A percentile compares a stretch with the other conserved stretches of the same genome.
Evolutionary conservation across 192 early-diverging fungal genomes (phyloP).

Genomic region (Coemansia sp.): DNA sequence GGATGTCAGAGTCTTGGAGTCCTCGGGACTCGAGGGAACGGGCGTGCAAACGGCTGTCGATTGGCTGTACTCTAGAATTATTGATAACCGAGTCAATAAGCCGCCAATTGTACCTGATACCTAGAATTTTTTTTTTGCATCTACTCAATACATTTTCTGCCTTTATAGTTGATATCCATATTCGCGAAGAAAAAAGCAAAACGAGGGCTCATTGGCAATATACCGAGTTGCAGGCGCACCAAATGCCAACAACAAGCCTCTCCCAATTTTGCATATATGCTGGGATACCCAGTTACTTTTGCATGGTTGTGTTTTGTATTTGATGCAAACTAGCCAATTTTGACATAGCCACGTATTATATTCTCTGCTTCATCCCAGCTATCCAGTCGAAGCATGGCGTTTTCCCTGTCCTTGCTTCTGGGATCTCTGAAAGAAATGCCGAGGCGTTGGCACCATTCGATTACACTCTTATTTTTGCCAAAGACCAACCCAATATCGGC

Average conservation of each 20-base stretch:
- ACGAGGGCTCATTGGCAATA: no score
- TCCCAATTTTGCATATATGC: no score
- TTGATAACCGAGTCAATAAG: constrained; percentile 78
- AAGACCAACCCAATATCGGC: constrained; percentile 45
- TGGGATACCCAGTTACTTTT: no score
- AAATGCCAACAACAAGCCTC: no score
- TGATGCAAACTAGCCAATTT: no score
- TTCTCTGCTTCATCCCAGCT: constrained; percentile 6
- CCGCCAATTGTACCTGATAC: constrained; percentile 64
- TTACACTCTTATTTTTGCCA: constrained; percentile 24
- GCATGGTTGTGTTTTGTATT: no score
- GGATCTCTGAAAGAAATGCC: constrained; percentile 21
- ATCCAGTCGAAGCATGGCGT: not conserved
- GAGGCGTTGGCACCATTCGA: constrained; percentile 36
- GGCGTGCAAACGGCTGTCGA: constrained; percentile 89
- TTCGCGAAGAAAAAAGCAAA: no score
- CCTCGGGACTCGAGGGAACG: constrained; percentile 55
- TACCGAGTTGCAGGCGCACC: no score
- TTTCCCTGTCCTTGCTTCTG: not conserved
- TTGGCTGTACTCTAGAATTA: constrained; percentile 85
- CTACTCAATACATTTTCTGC: no score
- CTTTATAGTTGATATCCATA: no score
- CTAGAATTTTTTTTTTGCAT: no score
- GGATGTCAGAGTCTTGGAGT: constrained; percentile 81
- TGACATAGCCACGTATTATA: no score